Evolutionary conservation across 2,329 filamentous ascomycete genomes (phyloP), one percentile per base, ranked within the genome.

Genomic region (Penicillium sp.): DNA sequence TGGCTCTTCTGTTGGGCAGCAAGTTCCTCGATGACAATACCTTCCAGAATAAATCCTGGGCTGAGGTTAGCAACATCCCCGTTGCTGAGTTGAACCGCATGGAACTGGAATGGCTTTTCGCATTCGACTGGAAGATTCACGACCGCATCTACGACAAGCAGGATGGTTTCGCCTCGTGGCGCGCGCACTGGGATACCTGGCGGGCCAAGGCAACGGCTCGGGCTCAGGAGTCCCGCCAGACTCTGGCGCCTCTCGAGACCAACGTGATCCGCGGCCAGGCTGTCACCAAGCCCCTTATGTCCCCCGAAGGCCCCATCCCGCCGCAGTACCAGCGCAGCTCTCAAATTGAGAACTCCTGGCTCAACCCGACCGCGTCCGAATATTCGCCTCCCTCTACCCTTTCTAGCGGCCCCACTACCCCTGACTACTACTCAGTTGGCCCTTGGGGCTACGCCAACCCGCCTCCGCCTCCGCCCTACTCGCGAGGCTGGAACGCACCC

Each of bases 21-120:
- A 97, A 97, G 79, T 97, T 96, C 70, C 81, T 96, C 64, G 92
- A 97, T 70, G 92, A 96, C 81, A 96, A 96, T 77, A 97, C 92
- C 6, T 97, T 97, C 77, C 92, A 96, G 81, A 97, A 96, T 78
- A 89, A 91, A 54, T 96, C 92, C 1, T 97, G 92, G 92, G 91
- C 92, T 5, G 92, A 97, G 71, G 92, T 97, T 51, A 96, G 91
- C 75, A 91, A 90, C 60, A 96, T 97, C 64, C 82, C 87, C 33
- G 91, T 96, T 21, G 77, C 83, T 3, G 91, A 96, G 70, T 82
- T 97, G 65, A 96, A 96, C 77, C 81, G 83, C 59, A 84, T 96
- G 73, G 92, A 97, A 79, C 85, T 88, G 68, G 89, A 95, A 67
- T 97, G 92, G 92, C 82, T 97, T 40, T 82, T 85, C 54, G 87